Percentiles rank a stretch among this genome's conserved stretches.
These are phyloP conservation scores for Dichomitus squalens DNA, from an alignment of 1,284 basidiomycete genomes.

Conservation along the genomic window DNA sequence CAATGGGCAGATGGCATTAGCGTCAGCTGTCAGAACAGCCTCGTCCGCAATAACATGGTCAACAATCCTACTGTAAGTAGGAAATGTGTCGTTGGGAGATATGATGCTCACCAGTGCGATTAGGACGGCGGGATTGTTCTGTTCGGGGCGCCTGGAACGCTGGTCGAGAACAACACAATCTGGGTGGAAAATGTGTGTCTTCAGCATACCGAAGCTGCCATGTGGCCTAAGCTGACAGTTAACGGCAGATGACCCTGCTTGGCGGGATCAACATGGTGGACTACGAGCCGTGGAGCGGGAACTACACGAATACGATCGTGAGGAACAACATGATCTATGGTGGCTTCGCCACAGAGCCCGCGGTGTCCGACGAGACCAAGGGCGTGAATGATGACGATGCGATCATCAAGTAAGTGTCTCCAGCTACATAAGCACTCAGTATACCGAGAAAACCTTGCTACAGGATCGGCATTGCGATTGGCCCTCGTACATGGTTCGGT, in stretches of 20 bases:
- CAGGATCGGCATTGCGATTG: constrained; percentile 76
- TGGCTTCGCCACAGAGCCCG: constrained; percentile 58
- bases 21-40: constrained; percentile 67
- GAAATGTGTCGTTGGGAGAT: neutral
- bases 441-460: neutral
- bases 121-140: constrained; percentile 80
- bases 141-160: constrained; percentile 79
- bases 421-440: neutral
- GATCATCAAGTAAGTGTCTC: constrained; percentile 63
- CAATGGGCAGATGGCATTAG: constrained; percentile 89
- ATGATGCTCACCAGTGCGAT: neutral
- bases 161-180: constrained; percentile 77
- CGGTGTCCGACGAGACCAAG: constrained; percentile 41
- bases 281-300: constrained; percentile 70
- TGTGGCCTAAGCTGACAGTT: neutral
- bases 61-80: constrained; percentile 58
- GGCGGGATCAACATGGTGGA: constrained; percentile 88
- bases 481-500: constrained; percentile 80
- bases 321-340: constrained; percentile 72
- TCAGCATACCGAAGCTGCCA: neutral
- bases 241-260: constrained; percentile 60
- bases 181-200: constrained; percentile 62
- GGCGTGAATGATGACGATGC: constrained; percentile 63
- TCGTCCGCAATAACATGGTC: constrained; percentile 75
- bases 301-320: constrained; percentile 72